A percentile compares a stretch with the other conserved stretches of the same genome.
These are phyloP conservation scores for Trypanosoma mega DNA, from an alignment of 208 protist species.

Conservation along the genomic window DNA sequence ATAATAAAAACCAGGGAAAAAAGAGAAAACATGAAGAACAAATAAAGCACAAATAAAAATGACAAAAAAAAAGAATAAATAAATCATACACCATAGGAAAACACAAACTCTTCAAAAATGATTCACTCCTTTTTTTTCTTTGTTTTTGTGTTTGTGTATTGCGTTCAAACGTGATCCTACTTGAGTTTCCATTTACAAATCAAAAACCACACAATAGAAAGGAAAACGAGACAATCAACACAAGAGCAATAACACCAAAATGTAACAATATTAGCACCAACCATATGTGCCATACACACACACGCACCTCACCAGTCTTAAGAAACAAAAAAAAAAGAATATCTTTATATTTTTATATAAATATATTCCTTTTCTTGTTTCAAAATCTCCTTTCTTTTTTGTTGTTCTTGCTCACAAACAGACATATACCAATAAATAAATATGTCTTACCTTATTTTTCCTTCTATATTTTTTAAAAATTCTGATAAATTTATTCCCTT, in stretches of 20 bases:
- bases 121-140: background rate
- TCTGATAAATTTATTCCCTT: background rate
- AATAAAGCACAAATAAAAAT: no score
- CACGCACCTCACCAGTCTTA: no score
- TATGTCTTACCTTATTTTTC: no score
- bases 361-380: background rate
- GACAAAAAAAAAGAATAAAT: no score
- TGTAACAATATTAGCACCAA: no score
- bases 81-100: no score
- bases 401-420: no score
- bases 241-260: no score
- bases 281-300: no score
- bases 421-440: no score
- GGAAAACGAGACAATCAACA: background rate
- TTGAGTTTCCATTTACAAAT: background rate
- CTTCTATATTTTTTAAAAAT: background rate
- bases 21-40: no score
- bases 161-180: background rate
- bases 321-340: slow-evolving; percentile 3
- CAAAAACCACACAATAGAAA: background rate
- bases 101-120: background rate
- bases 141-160: background rate
- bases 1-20: no score
- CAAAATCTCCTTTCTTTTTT: background rate
- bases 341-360: background rate